phyloP scores from a whole-genome alignment of 176 grass and related monocot genomes.

The Sorghum bicolor region DNA sequence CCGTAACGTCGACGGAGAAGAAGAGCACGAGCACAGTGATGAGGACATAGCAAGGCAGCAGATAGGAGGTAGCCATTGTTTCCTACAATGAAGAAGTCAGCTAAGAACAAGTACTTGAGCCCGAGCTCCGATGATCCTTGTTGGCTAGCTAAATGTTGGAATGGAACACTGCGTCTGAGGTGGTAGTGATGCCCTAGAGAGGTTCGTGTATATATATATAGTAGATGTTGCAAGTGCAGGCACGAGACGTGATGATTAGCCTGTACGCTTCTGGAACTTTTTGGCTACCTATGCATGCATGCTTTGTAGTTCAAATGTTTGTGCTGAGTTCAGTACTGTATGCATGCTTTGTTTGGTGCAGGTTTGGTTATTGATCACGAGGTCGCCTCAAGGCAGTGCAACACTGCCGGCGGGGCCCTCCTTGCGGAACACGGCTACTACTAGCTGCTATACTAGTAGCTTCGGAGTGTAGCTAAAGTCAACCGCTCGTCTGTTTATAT shows the following conservation, averaged over 20 bases:
- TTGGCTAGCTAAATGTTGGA: slow-evolving; percentile 19
- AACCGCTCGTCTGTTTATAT: slow-evolving; percentile 37
- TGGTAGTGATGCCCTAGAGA: neutral
- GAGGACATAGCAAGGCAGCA: slow-evolving; percentile 16
- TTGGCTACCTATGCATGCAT: neutral
- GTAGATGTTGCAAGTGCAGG: neutral
- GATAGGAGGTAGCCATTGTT: slow-evolving; percentile 27
- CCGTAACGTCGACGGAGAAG: slow-evolving; percentile 3
- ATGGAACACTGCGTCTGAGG: neutral
- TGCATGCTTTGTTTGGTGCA: slow-evolving; percentile 43
- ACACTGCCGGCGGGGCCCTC: slow-evolving; percentile 18
- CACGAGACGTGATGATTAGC: neutral
- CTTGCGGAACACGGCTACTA: neutral
- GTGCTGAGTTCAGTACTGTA: neutral
- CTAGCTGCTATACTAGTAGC: slow-evolving; percentile 17
- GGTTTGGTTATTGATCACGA: neutral
- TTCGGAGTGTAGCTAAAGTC: slow-evolving; percentile 67
- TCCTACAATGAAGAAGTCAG: neutral
- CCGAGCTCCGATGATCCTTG: neutral
- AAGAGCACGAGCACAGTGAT: slow-evolving; percentile 26
- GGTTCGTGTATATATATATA: slow-evolving; percentile 25
- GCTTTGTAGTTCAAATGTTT: neutral
- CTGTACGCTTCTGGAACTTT: slow-evolving; percentile 20
- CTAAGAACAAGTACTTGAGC: neutral
- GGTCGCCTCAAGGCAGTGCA: slow-evolving; percentile 31